phyloP scores from a whole-genome alignment of 352 stramenopile species.

The Globisporangium cylindrosporum region DNA sequence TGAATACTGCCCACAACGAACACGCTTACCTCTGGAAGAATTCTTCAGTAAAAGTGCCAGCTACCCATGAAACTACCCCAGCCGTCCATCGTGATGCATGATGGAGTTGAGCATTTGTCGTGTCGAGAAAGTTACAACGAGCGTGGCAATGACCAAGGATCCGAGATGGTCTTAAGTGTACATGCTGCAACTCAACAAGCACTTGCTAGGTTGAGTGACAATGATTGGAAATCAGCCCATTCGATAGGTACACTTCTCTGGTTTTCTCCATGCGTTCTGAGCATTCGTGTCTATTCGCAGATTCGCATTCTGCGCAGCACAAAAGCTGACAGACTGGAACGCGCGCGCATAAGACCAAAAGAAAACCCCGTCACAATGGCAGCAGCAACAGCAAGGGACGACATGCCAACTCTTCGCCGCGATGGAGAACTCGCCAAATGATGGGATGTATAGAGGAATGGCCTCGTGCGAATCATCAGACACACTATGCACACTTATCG shows the following conservation, averaged over 20 bases:
- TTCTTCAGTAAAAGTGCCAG: background rate
- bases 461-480: too few relatives aligned
- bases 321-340: background rate
- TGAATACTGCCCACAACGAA: background rate
- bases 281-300: background rate
- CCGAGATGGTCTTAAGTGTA: background rate
- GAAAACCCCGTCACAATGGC: background rate
- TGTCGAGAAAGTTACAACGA: background rate
- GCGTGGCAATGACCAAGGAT: background rate
- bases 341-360: too few relatives aligned
- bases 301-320: background rate
- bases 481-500: too few relatives aligned
- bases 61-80: background rate
- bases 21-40: background rate
- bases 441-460: too few relatives aligned
- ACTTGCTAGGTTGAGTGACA: background rate
- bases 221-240: background rate
- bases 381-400: background rate
- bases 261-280: too few relatives aligned
- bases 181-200: background rate
- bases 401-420: background rate
- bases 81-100: background rate
- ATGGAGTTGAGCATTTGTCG: background rate
- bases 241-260: too few relatives aligned
- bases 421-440: too few relatives aligned